These are phyloP conservation scores for Colletotrichum lentis DNA, from an alignment of 2,329 filamentous ascomycete genomes.

Conservation along the genomic window DNA sequence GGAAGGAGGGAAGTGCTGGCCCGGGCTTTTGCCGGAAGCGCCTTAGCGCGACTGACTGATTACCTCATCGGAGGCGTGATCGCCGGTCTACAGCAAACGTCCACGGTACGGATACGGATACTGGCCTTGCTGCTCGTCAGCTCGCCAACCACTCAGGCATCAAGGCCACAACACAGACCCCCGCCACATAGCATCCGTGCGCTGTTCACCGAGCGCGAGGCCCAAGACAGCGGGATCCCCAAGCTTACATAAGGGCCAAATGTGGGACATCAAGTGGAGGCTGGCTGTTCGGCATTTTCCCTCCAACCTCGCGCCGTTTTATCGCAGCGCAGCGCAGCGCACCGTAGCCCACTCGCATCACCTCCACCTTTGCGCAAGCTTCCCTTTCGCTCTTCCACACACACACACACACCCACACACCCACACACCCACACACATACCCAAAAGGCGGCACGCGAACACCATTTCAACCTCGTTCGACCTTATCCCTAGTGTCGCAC, in stretches of 20 bases:
- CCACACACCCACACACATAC: constrained; percentile 26
- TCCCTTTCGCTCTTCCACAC: constrained; percentile 22
- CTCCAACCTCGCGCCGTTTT: constrained; percentile 37
- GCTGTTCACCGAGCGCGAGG: constrained; percentile 15
- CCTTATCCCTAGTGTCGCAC: constrained; percentile 22
- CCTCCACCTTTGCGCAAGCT: constrained; percentile 39
- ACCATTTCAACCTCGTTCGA: constrained; percentile 3
- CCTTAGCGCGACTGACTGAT: background rate
- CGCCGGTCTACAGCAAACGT: background rate
- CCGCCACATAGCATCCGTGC: constrained; percentile 1
- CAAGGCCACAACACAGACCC: constrained; percentile 8
- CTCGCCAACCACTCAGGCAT: background rate
- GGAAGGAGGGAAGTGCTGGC: background rate
- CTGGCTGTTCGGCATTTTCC: constrained; percentile 35
- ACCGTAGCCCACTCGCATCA: constrained; percentile 33
- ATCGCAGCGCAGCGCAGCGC: constrained; percentile 32
- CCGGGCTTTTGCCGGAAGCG: constrained; percentile 30
- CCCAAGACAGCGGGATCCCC: constrained; percentile 5
- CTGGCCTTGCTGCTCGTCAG: background rate
- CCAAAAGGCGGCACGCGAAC: constrained; percentile 34
- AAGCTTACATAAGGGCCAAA: constrained; percentile 28
- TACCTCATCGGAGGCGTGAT: constrained; percentile 6
- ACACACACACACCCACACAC: constrained; percentile 28
- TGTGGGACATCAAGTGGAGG: constrained; percentile 18
- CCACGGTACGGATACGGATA: too few species aligned